Percentiles rank a stretch among this genome's conserved stretches.
Conservation (phyloP, 1,284 basidiomycete genomes). For the Cystobasidiaceae sp. region DNA sequence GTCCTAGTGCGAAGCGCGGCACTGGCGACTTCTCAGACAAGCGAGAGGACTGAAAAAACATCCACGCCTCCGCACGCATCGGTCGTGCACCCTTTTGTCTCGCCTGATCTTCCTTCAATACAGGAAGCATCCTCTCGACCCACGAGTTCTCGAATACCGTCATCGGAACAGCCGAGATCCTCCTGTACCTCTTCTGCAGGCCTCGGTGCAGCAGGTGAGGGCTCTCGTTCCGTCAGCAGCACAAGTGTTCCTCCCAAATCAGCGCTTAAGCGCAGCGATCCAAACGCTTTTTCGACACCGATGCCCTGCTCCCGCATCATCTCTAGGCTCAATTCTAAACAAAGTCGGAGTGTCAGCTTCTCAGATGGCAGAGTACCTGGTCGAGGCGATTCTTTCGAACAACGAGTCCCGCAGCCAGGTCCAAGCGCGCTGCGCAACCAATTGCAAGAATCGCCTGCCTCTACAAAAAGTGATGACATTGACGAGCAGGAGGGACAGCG, state of each 20-base stretch:
- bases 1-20: no score
- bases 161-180: conserved; percentile 23
- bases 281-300: conserved; percentile 15
- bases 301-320: conserved; percentile 15
- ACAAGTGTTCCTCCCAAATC: not conserved
- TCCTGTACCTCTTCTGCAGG: conserved; percentile 22
- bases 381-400: conserved; percentile 62
- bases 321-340: conserved; percentile 34
- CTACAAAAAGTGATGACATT: no score
- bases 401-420: not conserved
- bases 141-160: conserved; percentile 42
- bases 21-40: not conserved
- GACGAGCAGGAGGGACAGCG: no score
- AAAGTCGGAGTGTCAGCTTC: conserved; percentile 83
- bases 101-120: conserved; percentile 26
- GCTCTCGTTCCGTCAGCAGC: no score
- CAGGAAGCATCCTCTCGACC: conserved; percentile 34
- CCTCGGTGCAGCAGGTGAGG: not conserved
- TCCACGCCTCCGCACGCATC: conserved; percentile 13
- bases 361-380: conserved; percentile 82
- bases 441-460: no score
- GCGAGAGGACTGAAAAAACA: conserved; percentile 8
- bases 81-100: conserved; percentile 8
- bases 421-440: conserved; percentile 26
- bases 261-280: conserved; percentile 8